A percentile compares a stretch with the other conserved stretches of the same genome.
phyloP scores from a whole-genome alignment of 2,329 filamentous ascomycete genomes.

The Talaromyces sp. region DNA sequence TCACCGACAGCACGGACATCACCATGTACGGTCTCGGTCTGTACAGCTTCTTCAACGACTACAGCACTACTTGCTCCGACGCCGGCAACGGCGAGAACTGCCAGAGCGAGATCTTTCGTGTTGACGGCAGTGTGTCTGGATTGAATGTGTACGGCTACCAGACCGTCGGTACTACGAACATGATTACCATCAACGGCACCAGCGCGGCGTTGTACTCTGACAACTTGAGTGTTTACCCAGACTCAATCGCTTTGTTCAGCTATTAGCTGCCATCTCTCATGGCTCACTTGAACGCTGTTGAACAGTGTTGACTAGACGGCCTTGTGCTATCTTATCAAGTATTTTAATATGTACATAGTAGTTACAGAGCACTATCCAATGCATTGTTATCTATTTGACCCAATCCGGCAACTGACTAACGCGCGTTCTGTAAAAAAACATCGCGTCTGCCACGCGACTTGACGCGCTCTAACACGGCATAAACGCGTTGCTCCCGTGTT shows the following conservation, averaged over 20 bases:
- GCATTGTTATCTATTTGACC: not conserved
- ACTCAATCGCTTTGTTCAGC: slow-evolving; percentile 43
- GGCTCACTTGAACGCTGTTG: not conserved
- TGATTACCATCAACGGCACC: slow-evolving; percentile 46
- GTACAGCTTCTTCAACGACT: slow-evolving; percentile 56
- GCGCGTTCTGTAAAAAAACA: not conserved
- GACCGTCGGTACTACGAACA: slow-evolving; percentile 46
- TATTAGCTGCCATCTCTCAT: not conserved
- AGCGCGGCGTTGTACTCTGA: slow-evolving; percentile 45
- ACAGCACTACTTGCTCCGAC: slow-evolving; percentile 45
- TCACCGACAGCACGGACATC: slow-evolving; percentile 44
- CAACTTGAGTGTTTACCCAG: slow-evolving; percentile 47
- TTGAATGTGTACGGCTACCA: slow-evolving; percentile 47
- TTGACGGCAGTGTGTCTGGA: slow-evolving; percentile 36
- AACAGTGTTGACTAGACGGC: not conserved
- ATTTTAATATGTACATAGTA: not conserved
- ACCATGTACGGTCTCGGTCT: slow-evolving; percentile 52
- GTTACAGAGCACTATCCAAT: not conserved
- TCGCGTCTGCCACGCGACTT: not conserved
- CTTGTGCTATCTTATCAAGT: not conserved
- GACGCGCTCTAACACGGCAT: not conserved
- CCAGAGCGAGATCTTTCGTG: slow-evolving; percentile 49
- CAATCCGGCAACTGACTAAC: not conserved
- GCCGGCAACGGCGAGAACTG: slow-evolving; percentile 42
- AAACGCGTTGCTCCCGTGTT: not conserved